Base-by-base conservation (phyloP, 2,329 filamentous ascomycete genomes). In the Cladosporium colombiae region DNA sequence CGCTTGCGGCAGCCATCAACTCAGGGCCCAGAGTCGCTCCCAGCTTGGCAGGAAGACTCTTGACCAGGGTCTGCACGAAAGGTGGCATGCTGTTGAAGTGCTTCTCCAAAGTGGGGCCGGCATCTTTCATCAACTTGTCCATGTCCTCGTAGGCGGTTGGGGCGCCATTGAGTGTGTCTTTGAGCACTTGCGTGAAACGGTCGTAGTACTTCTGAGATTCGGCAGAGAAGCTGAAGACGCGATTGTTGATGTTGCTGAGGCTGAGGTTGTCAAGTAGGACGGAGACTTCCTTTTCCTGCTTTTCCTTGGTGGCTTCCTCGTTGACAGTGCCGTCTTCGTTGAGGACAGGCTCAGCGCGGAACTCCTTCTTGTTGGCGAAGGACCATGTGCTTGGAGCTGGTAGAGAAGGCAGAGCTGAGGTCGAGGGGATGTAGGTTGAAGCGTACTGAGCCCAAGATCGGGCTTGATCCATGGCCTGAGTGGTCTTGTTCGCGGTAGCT, bases 131-230 rank as follows among this genome's bases (percentile, higher is more conserved):
- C 21, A 89, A 81, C 74, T 84, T 86, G 72, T 89, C 88, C n/a
- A 99, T 88, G 76, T 99, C 95, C 74, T 90, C 85, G 78, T 96
- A 97, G 2, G 95, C 95, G 0, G 94, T 97, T 3, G 95, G 95
- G 1, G 92, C 95, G 68, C 95, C 95, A 75, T 93, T 93, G 73
- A 95, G 87, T 18, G 97, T 86, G 76, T 99, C 95, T 76, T 94
- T 95, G 74, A 99, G 90, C 37, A 97, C 89, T 65, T 93, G 83
- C 1, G 92, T 96, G 83, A 99, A 99, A 68, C 89, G 88, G 63
- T 88, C 86, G 61, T 97, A 86, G 33, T 97, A 85, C 69, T 92
- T 89, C 68, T 92, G 88, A 0, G 92, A 94, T 72, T 96, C 93
- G 66, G 88, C 86, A n/a, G 91, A 91, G 65, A 97, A 85, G 14